Evolutionary conservation across 768 basidiomycete genomes (phyloP).

Genomic region (Plicaturopsis crispa): DNA sequence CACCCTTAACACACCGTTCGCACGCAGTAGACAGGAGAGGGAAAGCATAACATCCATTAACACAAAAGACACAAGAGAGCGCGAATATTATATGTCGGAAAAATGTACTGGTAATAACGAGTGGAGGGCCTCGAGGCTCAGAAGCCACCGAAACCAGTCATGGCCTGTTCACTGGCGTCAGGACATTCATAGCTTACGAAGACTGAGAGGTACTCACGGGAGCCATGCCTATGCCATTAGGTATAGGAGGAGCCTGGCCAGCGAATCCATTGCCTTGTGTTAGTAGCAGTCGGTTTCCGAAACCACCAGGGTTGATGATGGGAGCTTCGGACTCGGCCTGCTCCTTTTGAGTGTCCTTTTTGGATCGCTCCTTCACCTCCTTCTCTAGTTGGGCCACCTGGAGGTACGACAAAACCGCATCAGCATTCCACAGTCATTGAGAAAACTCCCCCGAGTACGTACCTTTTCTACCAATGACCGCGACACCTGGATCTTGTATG

Average conservation of each 20-base stretch:
- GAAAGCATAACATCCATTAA: too few species aligned
- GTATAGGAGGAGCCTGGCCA: slow-evolving; percentile 57
- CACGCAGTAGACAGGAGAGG: too few species aligned
- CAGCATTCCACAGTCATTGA: neutral
- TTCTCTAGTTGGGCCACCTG: slow-evolving; percentile 78
- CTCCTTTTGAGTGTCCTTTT: slow-evolving; percentile 86
- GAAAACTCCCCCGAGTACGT: slow-evolving; percentile 4
- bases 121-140: slow-evolving; percentile 14
- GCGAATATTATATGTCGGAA: neutral
- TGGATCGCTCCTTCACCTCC: slow-evolving; percentile 80
- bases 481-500: slow-evolving; percentile 86
- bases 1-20: too few species aligned
- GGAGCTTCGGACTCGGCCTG: slow-evolving; percentile 79
- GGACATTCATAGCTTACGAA: slow-evolving; percentile 4
- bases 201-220: slow-evolving; percentile 38
- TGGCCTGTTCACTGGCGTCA: slow-evolving; percentile 29
- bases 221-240: slow-evolving; percentile 65
- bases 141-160: slow-evolving; percentile 57
- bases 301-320: slow-evolving; percentile 80
- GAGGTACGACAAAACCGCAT: slow-evolving; percentile 8
- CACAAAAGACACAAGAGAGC: neutral
- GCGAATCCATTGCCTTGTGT: slow-evolving; percentile 71
- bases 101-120: slow-evolving; percentile 5
- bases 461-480: slow-evolving; percentile 75
- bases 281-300: slow-evolving; percentile 52